Evolutionary conservation across 495 filamentous ascomycete genomes (phyloP).

Genomic region (Daldinia caldariorum): DNA sequence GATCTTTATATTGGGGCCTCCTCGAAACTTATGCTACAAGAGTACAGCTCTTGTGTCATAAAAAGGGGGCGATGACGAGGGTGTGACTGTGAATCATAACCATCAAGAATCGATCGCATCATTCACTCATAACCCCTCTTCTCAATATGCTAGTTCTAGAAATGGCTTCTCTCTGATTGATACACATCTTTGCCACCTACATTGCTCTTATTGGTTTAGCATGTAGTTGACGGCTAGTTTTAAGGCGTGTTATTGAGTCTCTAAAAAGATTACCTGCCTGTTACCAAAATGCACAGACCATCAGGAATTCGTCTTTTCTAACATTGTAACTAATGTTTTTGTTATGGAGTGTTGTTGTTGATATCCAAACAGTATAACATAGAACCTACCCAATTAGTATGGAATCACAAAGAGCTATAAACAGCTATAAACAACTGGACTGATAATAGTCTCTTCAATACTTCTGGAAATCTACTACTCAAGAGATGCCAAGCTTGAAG

Average conservation of each 20-base stretch:
- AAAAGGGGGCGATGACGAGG: conserved; percentile 23
- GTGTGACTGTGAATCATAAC: conserved; percentile 20
- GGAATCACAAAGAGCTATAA: too few relatives aligned
- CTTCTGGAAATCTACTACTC: too few relatives aligned
- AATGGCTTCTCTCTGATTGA: neutral
- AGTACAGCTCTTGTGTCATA: conserved; percentile 24
- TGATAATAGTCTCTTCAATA: too few relatives aligned
- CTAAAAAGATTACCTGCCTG: neutral
- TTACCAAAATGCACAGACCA: neutral
- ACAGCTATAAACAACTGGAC: too few relatives aligned
- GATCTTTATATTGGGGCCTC: conserved; percentile 6
- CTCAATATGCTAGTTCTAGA: neutral
- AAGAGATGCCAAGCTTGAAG: too few relatives aligned
- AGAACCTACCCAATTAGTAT: neutral
- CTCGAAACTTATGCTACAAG: neutral
- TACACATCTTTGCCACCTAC: neutral
- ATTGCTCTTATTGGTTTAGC: neutral
- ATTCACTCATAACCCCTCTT: neutral
- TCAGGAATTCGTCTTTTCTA: too few relatives aligned
- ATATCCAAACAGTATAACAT: neutral
- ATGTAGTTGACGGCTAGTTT: neutral
- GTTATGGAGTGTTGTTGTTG: neutral
- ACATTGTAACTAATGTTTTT: neutral
- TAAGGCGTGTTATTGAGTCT: neutral
- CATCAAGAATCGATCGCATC: conserved; percentile 13